Conservation (phyloP, 2,329 filamentous ascomycete genomes). For the Endothia cerciana region DNA sequence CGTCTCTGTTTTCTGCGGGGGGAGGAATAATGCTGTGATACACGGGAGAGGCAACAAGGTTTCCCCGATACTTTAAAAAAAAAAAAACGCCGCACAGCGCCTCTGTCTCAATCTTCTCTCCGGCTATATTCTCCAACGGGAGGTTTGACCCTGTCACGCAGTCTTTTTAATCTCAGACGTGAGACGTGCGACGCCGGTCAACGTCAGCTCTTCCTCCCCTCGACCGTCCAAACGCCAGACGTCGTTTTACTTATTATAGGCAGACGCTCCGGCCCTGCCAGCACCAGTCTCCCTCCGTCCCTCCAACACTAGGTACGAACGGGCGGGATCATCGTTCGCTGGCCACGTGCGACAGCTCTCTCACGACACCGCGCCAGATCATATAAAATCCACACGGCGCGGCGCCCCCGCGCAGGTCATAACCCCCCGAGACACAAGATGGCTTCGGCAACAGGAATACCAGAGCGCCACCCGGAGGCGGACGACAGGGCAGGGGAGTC, state of each 20-base stretch:
- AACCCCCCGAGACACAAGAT: too few species aligned
- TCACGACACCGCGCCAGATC: not conserved
- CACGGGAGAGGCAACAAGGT: not conserved
- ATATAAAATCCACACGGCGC: not conserved
- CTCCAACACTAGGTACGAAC: too few species aligned
- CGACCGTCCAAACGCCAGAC: too few species aligned
- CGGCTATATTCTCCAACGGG: not conserved
- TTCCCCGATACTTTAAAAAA: not conserved
- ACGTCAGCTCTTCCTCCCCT: not conserved
- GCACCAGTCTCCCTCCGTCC: too few species aligned
- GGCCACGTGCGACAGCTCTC: too few species aligned
- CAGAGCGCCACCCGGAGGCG: conserved; percentile 52
- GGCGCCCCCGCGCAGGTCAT: too few species aligned
- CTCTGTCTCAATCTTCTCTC: not conserved
- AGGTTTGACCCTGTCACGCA: too few species aligned
- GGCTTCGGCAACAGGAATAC: conserved; percentile 71
- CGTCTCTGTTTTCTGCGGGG: too few species aligned
- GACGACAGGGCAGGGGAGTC: conserved; percentile 52
- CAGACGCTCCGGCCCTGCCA: too few species aligned
- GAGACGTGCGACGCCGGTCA: not conserved
- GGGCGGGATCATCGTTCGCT: too few species aligned
- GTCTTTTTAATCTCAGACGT: too few species aligned
- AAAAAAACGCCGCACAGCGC: not conserved
- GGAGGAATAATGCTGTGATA: not conserved
- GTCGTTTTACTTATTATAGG: not conserved